Percentiles rank a stretch among this genome's conserved stretches.
Evolutionary conservation across 192 early-diverging fungal genomes (phyloP).

Genomic region (Obelidium mucronatum): DNA sequence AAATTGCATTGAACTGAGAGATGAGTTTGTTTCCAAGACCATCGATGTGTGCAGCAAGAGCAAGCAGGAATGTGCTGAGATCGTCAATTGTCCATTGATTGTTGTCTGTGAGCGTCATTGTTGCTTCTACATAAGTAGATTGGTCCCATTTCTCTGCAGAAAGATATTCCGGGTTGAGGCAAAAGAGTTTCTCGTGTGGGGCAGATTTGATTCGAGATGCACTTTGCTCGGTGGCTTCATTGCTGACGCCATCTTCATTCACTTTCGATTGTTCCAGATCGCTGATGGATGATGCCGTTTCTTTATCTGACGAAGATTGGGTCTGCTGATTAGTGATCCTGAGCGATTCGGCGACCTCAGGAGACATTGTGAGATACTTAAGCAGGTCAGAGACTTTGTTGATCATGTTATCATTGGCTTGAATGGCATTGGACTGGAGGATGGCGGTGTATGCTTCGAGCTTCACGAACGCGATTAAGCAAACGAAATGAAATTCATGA

Average conservation of each 20-base stretch:
- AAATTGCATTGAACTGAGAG: conserved; percentile 25
- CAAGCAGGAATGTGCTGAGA: conserved; percentile 45
- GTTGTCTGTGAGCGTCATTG: conserved; percentile 35
- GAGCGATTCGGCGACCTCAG: conserved; percentile 32
- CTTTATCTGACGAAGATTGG: not conserved
- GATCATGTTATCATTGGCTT: conserved; percentile 37
- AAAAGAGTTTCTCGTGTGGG: conserved; percentile 2
- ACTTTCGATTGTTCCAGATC: not conserved
- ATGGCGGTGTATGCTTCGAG: conserved; percentile 24
- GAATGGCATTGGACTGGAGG: conserved; percentile 21
- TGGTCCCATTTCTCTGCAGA: conserved; percentile 34
- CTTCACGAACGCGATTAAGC: not conserved
- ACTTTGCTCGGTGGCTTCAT: not conserved
- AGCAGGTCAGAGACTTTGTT: conserved; percentile 31
- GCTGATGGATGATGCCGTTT: not conserved
- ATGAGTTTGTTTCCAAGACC: conserved; percentile 30
- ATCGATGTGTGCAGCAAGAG: conserved; percentile 44
- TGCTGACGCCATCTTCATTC: not conserved
- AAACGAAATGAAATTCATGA: not conserved
- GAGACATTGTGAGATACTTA: conserved; percentile 34
- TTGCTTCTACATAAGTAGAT: conserved; percentile 37
- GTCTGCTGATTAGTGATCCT: not conserved
- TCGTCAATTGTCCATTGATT: conserved; percentile 50
- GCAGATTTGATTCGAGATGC: not conserved
- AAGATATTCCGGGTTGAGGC: conserved; percentile 23